These are phyloP conservation scores for Brassica nigra DNA, from an alignment of 345 rosid species.

Conservation along the genomic window DNA sequence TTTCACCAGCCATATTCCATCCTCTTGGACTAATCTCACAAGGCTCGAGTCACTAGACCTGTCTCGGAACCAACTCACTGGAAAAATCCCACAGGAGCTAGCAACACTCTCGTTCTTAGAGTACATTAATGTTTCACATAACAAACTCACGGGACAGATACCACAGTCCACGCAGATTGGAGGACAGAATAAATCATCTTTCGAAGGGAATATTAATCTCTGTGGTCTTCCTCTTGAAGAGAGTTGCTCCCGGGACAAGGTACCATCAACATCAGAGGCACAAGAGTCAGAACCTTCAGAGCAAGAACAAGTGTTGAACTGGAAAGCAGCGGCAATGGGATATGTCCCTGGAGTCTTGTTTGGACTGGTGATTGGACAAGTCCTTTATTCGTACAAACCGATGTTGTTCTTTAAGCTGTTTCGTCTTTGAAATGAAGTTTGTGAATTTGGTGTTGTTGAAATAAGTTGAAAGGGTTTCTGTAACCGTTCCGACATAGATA, in stretches of 20 bases:
- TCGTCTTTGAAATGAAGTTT: too few species aligned
- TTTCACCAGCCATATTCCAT: not conserved
- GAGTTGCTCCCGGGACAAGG: not conserved
- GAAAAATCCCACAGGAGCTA: not conserved
- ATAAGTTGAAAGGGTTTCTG: too few species aligned
- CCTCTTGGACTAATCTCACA: not conserved
- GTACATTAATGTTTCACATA: not conserved
- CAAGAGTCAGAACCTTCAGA: not conserved
- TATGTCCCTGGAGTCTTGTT: too few species aligned
- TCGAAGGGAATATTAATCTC: not conserved
- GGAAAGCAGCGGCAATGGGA: too few species aligned
- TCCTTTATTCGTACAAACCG: too few species aligned
- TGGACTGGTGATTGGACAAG: too few species aligned
- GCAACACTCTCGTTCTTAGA: not conserved
- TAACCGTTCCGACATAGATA: too few species aligned
- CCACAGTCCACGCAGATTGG: not conserved
- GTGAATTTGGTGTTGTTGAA: too few species aligned
- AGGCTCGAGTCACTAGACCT: not conserved
- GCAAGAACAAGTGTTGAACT: too few species aligned
- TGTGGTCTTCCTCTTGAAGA: not conserved
- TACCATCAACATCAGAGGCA: not conserved
- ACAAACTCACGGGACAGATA: not conserved
- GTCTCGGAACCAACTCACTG: not conserved
- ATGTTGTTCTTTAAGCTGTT: too few species aligned
- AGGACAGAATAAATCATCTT: not conserved